Base-by-base conservation (phyloP, 805 yeast genomes). In the Ogataea trehaloabstinens region DNA sequence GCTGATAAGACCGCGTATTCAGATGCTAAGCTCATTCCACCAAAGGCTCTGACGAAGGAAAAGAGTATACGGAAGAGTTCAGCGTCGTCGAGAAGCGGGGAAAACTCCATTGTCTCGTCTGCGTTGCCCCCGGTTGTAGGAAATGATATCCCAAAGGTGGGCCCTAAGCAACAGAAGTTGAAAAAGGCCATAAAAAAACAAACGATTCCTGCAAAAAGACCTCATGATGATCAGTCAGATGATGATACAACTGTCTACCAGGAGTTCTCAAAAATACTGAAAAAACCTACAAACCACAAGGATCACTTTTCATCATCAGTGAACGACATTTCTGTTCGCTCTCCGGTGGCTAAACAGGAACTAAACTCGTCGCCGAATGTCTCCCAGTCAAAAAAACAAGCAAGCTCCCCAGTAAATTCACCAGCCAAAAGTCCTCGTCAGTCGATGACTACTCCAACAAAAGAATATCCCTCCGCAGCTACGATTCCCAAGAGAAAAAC, bases 251-350 rank as follows among this genome's bases (percentile, higher is more conserved):
- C 50, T n/a, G 52, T 53, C 2, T 46, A 52, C 28, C 35, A 44
- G 21, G 59, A 50, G 21, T 51, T 43, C 25, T 55, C 60, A 2
- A 41, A 34, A 30, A 40, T 47, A 21, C 34, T 53, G 17, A 51
- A 55, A 29, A 51, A 43, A 16, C 44, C 41, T 6, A 49, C 55
- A 2, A 56, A 53, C 11, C 50, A 38, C 31, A 56, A 55, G 31
- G 39, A 51, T 5, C 37, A 44, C 6, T 56, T 56, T 27, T 56
- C 61, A 1, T 51, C 56, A 4, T 49, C 56, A 19, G 34, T 27
- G 15, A 27, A 27, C 13, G 30, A 27, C 49, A 25, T 27, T 35
- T 11, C 36, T 51, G 4, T 21, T 47, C 6, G 34, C 48, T 1
- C 46, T 16, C 33, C 33, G 10, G 33, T 10, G 12, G 8, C 31